Evolutionary conservation across 306 rosid species (phyloP).

Genomic region (Casuarina equisetifolia): DNA sequence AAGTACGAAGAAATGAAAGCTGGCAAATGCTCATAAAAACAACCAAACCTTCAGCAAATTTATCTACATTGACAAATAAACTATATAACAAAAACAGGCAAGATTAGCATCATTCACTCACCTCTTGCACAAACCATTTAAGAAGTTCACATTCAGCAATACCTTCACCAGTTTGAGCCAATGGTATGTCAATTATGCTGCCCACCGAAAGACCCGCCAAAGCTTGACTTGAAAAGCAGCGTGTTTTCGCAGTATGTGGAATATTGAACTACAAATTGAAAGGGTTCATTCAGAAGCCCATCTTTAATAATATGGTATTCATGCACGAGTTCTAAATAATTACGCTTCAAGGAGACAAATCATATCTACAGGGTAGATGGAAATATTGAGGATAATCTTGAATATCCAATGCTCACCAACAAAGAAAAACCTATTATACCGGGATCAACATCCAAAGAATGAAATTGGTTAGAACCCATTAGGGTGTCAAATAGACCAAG

Average conservation of each 20-base stretch:
- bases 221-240: slow-evolving; percentile 57
- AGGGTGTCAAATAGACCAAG: background rate
- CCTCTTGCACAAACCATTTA: slow-evolving; percentile 94
- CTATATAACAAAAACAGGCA: background rate
- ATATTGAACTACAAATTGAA: slow-evolving; percentile 38
- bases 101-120: slow-evolving; percentile 26
- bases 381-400: background rate
- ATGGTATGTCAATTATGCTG: slow-evolving; percentile 66
- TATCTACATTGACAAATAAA: background rate
- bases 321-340: background rate
- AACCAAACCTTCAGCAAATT: background rate
- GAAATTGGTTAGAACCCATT: background rate
- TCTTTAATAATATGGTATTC: background rate
- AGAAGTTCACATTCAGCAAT: slow-evolving; percentile 98
- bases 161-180: slow-evolving; percentile 99
- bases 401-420: background rate
- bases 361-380: background rate
- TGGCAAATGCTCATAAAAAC: background rate
- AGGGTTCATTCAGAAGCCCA: background rate
- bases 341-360: background rate
- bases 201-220: slow-evolving; percentile 35
- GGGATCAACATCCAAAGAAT: background rate
- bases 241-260: slow-evolving; percentile 22
- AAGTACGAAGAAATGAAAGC: background rate
- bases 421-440: background rate